A percentile compares a stretch with the other conserved stretches of the same genome.
Evolutionary conservation across 805 yeast species (phyloP).

Genomic region (Starmera amethionina): DNA sequence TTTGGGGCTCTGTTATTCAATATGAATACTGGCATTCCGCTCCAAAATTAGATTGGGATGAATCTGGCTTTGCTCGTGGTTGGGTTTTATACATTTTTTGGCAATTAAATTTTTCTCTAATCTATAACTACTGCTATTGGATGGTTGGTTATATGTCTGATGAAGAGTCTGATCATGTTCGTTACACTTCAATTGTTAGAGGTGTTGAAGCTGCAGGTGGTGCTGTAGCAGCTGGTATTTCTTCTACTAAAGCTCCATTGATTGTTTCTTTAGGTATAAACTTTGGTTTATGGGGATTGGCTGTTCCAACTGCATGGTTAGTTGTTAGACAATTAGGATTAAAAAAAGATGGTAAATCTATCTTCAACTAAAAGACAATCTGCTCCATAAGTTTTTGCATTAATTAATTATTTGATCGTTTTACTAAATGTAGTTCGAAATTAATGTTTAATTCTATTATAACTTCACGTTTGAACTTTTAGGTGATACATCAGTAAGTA

Average conservation of each 20-base stretch:
- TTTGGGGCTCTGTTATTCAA: neutral
- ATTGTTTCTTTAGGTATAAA: neutral
- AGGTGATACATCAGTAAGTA: too few relatives aligned
- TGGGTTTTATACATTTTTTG: neutral
- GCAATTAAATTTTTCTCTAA: neutral
- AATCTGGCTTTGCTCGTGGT: neutral
- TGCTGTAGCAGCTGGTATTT: neutral
- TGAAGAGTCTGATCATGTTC: neutral
- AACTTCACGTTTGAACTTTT: too few relatives aligned
- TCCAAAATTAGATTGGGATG: neutral
- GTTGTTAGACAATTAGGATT: too few relatives aligned
- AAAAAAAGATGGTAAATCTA: too few relatives aligned
- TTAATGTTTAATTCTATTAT: too few relatives aligned
- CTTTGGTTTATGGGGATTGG: constrained; percentile 1
- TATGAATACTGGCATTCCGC: neutral
- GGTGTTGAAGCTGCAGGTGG: neutral
- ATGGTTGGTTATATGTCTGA: neutral
- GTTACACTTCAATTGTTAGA: neutral
- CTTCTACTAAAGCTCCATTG: neutral
- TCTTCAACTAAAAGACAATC: too few relatives aligned
- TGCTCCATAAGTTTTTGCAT: too few relatives aligned
- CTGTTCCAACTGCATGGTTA: too few relatives aligned
- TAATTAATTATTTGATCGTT: too few relatives aligned
- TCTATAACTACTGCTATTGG: neutral
- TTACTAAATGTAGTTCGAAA: too few relatives aligned